A percentile compares a stretch with the other conserved stretches of the same genome.
These are phyloP conservation scores for Pseudovirgaria hyperparasitica DNA, from an alignment of 2,329 filamentous ascomycete species.

Conservation along the genomic window DNA sequence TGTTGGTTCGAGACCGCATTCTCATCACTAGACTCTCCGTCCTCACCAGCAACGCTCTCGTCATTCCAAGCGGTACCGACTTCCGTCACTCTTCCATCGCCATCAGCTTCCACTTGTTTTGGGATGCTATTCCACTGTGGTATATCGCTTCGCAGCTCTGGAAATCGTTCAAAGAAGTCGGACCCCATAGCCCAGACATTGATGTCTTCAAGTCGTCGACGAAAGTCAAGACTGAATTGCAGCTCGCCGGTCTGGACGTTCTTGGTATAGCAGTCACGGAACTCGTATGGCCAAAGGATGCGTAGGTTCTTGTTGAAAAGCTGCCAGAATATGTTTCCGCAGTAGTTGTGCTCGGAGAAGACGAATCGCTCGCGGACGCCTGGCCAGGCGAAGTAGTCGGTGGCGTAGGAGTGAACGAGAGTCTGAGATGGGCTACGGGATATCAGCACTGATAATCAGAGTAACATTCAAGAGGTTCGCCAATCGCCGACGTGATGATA, in stretches of 20 bases:
- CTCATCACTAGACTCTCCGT: too few species aligned
- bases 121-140: slow-evolving; percentile 1
- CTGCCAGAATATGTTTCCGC: slow-evolving; percentile 5
- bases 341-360: slow-evolving; percentile 5
- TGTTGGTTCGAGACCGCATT: too few species aligned
- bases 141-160: slow-evolving; percentile 6
- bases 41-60: too few species aligned
- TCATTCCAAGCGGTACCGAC: too few species aligned
- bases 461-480: too few species aligned
- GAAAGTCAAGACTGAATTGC: slow-evolving; percentile 2
- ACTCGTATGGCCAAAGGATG: slow-evolving; percentile 6
- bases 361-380: slow-evolving; percentile 6
- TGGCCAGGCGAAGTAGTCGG: slow-evolving; percentile 5
- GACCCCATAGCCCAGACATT: slow-evolving; percentile 4
- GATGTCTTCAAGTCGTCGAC: slow-evolving; percentile 4
- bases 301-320: slow-evolving; percentile 4
- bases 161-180: slow-evolving; percentile 5
- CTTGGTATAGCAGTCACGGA: slow-evolving; percentile 5
- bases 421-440: slow-evolving; percentile 4
- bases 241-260: slow-evolving; percentile 4
- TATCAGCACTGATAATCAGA: too few species aligned
- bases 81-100: too few species aligned
- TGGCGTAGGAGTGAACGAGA: slow-evolving; percentile 6
- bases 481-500: too few species aligned
- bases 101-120: not conserved